These are phyloP conservation scores for Boletus albobrunnescens DNA, from an alignment of 1,284 basidiomycete species.

Conservation along the genomic window DNA sequence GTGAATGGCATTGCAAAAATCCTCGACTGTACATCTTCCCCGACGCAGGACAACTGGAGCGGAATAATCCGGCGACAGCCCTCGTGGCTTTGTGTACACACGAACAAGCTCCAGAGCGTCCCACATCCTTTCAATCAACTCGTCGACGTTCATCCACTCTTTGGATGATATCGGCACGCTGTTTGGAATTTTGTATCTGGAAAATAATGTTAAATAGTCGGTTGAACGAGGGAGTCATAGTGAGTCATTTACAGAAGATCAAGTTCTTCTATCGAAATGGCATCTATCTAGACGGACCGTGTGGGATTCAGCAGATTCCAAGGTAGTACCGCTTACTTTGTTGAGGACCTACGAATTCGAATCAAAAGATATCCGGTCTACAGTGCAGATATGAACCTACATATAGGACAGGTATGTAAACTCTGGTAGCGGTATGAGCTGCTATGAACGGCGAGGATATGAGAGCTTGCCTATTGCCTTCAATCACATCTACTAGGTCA, in stretches of 20 bases:
- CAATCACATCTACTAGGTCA: constrained; percentile 95
- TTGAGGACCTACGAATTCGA: constrained; percentile 57
- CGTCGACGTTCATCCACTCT: constrained; percentile 97
- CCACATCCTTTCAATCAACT: constrained; percentile 92
- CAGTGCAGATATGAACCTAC: constrained; percentile 43
- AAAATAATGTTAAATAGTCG: constrained; percentile 13
- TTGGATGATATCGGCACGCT: constrained; percentile 92
- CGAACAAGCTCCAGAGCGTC: constrained; percentile 83
- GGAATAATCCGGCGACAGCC: constrained; percentile 85
- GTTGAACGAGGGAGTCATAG: not conserved
- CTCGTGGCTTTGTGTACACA: constrained; percentile 94
- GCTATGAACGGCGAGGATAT: not conserved
- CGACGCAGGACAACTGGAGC: constrained; percentile 75
- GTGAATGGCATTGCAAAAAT: constrained; percentile 89
- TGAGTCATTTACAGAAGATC: constrained; percentile 73
- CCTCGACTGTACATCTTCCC: constrained; percentile 77
- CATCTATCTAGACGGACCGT: constrained; percentile 75
- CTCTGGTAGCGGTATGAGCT: constrained; percentile 44
- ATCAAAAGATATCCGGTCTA: constrained; percentile 6
- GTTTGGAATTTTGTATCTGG: constrained; percentile 85
- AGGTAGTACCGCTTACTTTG: constrained; percentile 46
- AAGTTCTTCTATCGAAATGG: constrained; percentile 97
- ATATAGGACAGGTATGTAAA: constrained; percentile 91
- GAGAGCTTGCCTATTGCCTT: constrained; percentile 73
- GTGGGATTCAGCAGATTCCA: not conserved